Percentiles rank a stretch among this genome's conserved stretches.
Conservation (phyloP, 192 early-diverging fungal genomes). For the Podila minutissima region DNA sequence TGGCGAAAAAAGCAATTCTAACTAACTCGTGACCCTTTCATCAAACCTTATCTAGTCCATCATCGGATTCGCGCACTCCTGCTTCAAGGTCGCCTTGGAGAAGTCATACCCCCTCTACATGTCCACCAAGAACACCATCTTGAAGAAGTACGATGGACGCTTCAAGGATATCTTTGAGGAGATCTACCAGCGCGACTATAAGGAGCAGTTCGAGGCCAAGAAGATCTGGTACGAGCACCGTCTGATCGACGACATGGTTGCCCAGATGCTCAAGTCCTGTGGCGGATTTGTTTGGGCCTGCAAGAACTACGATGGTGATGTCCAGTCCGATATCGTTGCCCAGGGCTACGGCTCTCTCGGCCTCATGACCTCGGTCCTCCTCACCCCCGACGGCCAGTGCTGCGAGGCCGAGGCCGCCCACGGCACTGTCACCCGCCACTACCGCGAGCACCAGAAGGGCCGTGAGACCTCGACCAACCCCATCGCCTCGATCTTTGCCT, state of each 20-base stretch:
- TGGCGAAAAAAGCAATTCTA: neutral
- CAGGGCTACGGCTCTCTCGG: conserved; percentile 96
- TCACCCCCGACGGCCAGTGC: conserved; percentile 93
- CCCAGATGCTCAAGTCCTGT: conserved; percentile 94
- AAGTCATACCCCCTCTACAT: conserved; percentile 96
- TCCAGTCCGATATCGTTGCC: conserved; percentile 95
- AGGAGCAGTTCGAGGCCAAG: conserved; percentile 78
- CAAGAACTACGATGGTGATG: conserved; percentile 98
- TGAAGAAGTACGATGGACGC: conserved; percentile 95
- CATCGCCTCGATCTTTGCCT: conserved; percentile 96
- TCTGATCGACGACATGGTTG: conserved; percentile 99
- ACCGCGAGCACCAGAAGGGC: conserved; percentile 98
- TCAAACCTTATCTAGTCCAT: conserved; percentile 68
- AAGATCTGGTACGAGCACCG: conserved; percentile 99
- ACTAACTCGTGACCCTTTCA: too few relatives aligned
- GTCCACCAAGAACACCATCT: conserved; percentile 96
- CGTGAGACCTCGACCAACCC: conserved; percentile 97
- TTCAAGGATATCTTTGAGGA: conserved; percentile 98
- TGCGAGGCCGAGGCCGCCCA: conserved; percentile 97
- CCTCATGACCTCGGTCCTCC: conserved; percentile 97
- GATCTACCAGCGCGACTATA: conserved; percentile 89
- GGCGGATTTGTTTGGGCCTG: conserved; percentile 95
- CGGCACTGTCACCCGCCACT: conserved; percentile 96
- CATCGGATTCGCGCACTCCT: conserved; percentile 88
- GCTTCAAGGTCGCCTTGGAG: conserved; percentile 91